phyloP scores from a whole-genome alignment of 2,329 filamentous ascomycete species.

The Metarhizium robertsii region DNA sequence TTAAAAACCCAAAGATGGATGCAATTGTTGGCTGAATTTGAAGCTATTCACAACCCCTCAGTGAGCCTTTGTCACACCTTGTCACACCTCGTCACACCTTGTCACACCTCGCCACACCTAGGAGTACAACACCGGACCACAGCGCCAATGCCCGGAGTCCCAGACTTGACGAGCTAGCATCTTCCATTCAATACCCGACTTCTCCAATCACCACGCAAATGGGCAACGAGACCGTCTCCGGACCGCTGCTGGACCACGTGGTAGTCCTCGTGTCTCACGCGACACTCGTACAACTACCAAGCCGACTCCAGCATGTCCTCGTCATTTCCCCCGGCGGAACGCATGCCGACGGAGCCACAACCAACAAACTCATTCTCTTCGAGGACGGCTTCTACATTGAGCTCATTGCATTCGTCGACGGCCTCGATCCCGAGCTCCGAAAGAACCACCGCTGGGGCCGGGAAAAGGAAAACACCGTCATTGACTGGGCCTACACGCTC shows the following conservation, averaged over 20 bases:
- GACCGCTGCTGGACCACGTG: slow-evolving; percentile 43
- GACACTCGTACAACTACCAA: slow-evolving; percentile 36
- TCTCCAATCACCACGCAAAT: background rate
- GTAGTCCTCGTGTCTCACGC: slow-evolving; percentile 50
- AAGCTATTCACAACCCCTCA: too few relatives aligned
- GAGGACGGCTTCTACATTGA: slow-evolving; percentile 58
- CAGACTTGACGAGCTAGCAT: too few relatives aligned
- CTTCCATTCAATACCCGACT: too few relatives aligned
- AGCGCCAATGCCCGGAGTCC: too few relatives aligned
- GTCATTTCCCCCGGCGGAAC: slow-evolving; percentile 49
- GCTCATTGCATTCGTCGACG: slow-evolving; percentile 51
- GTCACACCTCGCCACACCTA: too few relatives aligned
- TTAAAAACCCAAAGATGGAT: too few relatives aligned
- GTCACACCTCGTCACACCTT: too few relatives aligned
- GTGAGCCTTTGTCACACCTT: too few relatives aligned
- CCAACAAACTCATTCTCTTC: slow-evolving; percentile 54
- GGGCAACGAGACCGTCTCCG: background rate
- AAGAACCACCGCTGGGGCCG: slow-evolving; percentile 49
- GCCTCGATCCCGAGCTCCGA: slow-evolving; percentile 27
- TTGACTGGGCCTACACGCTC: slow-evolving; percentile 53
- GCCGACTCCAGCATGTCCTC: slow-evolving; percentile 43
- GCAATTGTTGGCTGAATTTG: too few relatives aligned
- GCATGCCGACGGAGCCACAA: slow-evolving; percentile 50
- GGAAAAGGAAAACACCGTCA: slow-evolving; percentile 36
- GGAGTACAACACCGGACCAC: too few relatives aligned